A percentile compares a stretch with the other conserved stretches of the same genome.
phyloP scores from a whole-genome alignment of 139 green algal genomes.

The Picochlorum sp. region DNA sequence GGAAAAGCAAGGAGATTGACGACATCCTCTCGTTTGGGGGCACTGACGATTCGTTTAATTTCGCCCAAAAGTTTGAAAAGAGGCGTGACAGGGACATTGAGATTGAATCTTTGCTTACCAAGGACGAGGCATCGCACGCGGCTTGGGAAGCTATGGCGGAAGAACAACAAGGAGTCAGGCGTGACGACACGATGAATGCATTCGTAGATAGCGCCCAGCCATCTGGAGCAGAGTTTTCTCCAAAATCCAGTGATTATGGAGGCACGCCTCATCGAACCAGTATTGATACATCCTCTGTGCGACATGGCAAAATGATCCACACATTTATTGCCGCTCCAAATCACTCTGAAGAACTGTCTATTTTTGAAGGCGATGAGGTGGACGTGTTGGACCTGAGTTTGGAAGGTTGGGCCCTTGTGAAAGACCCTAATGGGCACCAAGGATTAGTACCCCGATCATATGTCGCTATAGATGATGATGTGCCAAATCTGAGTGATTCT shows the following conservation, averaged over 20 bases:
- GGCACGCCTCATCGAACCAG: background rate
- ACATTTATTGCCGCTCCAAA: slow-evolving; percentile 31
- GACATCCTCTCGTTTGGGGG: slow-evolving; percentile 28
- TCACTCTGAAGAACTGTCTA: slow-evolving; percentile 30
- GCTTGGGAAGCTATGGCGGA: background rate
- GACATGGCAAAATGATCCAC: slow-evolving; percentile 24
- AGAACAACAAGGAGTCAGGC: background rate
- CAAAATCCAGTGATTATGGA: background rate
- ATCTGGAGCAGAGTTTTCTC: background rate
- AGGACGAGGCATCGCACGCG: background rate
- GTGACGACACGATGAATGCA: background rate
- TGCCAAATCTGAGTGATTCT: background rate
- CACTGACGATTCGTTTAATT: slow-evolving; percentile 9
- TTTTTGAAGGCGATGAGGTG: slow-evolving; percentile 33
- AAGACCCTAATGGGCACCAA: slow-evolving; percentile 18
- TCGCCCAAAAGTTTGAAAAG: slow-evolving; percentile 1
- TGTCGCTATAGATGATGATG: slow-evolving; percentile 13
- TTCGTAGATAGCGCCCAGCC: background rate
- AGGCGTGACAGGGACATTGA: background rate
- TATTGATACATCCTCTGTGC: background rate
- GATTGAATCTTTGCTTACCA: background rate
- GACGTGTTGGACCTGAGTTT: slow-evolving; percentile 28
- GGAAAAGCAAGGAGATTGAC: slow-evolving; percentile 31
- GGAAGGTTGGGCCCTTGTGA: slow-evolving; percentile 28
- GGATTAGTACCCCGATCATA: slow-evolving; percentile 30